A percentile compares a stretch with the other conserved stretches of the same genome.
These are phyloP conservation scores for Brassica incana DNA, from an alignment of 345 rosid genomes.

Conservation along the genomic window DNA sequence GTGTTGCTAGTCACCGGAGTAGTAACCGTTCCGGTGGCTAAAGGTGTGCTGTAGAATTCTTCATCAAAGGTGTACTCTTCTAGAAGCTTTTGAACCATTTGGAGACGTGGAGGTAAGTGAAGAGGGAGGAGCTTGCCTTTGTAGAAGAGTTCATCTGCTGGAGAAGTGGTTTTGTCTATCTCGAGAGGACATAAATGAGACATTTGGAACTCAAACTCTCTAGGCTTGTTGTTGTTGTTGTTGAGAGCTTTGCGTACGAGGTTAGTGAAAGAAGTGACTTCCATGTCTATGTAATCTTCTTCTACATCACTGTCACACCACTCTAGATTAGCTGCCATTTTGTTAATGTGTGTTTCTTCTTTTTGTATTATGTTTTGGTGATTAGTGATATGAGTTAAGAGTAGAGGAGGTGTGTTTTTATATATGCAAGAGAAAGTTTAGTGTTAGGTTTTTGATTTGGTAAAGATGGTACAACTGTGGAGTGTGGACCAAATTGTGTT, in stretches of 20 bases:
- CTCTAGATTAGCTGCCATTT: constrained; percentile 52
- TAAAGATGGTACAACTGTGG: constrained; percentile 34
- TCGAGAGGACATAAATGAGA: constrained; percentile 49
- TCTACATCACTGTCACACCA: constrained; percentile 53
- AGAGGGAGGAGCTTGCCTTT: constrained; percentile 95
- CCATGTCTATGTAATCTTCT: constrained; percentile 90
- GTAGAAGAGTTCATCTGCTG: constrained; percentile 96
- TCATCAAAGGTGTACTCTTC: constrained; percentile 51
- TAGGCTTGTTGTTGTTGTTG: constrained; percentile 46
- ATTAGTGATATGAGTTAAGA: constrained; percentile 23
- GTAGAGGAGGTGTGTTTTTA: constrained; percentile 17
- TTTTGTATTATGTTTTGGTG: constrained; percentile 18
- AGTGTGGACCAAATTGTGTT: constrained; percentile 24
- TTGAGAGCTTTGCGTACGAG: constrained; percentile 44
- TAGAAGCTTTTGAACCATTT: constrained; percentile 71
- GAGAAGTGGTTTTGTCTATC: constrained; percentile 56
- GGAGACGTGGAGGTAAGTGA: constrained; percentile 69
- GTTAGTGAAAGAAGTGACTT: constrained; percentile 61
- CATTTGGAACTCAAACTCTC: constrained; percentile 94
- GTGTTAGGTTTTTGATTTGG: constrained; percentile 36
- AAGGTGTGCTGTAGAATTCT: constrained; percentile 69
- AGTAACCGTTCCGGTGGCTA: constrained; percentile 48
- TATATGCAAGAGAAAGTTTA: constrained; percentile 28
- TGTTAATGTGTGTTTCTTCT: constrained; percentile 7
- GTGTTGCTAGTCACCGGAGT: constrained; percentile 65